Conservation (phyloP, 805 yeast species). For the Yarrowia sp. region DNA sequence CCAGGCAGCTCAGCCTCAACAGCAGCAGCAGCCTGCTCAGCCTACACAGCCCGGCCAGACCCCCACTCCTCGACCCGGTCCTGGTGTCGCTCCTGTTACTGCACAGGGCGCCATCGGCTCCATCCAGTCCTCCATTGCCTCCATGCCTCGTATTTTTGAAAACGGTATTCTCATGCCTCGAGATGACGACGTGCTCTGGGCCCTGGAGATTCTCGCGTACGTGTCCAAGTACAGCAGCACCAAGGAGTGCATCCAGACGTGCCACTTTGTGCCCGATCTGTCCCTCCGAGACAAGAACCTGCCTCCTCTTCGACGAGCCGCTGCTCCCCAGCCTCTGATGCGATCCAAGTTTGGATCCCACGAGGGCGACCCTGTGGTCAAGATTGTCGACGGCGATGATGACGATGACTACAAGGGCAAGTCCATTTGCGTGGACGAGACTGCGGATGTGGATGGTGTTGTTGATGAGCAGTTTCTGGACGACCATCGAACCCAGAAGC, state of each 20-base stretch:
- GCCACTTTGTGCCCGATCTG: conserved; percentile 71
- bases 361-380: conserved; percentile 25
- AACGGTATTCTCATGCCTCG: conserved; percentile 81
- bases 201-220: conserved; percentile 85
- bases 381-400: conserved; percentile 29
- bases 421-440: conserved; percentile 24
- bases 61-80: conserved; percentile 5
- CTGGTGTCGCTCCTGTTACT: conserved; percentile 18
- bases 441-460: conserved; percentile 16
- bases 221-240: conserved; percentile 85
- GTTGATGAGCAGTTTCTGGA: conserved; percentile 19
- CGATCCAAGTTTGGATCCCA: conserved; percentile 18
- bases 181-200: conserved; percentile 93
- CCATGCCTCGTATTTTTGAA: conserved; percentile 51
- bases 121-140: conserved; percentile 7
- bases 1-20: background rate
- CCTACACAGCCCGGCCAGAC: background rate
- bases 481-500: conserved; percentile 22
- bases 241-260: conserved; percentile 68
- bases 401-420: conserved; percentile 29
- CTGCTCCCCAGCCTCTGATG: conserved; percentile 26
- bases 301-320: conserved; percentile 33
- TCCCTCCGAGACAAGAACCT: conserved; percentile 43
- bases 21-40: background rate
- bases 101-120: conserved; percentile 22